Base-by-base conservation (phyloP, 169 alveolate genomes). In the Babesia gibsoni region DNA sequence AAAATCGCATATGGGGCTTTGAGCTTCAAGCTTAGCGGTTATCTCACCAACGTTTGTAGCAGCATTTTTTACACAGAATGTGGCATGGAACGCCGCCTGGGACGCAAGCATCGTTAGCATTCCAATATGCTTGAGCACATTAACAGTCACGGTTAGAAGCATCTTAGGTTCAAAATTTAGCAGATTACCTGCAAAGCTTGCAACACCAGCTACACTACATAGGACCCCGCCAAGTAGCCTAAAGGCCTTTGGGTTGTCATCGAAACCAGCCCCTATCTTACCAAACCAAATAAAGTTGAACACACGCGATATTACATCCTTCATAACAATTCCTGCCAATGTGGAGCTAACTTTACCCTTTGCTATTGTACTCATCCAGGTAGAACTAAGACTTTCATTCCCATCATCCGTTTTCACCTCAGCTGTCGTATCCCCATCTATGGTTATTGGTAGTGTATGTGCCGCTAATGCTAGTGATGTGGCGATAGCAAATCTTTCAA, bases 1-100 rank as follows among this genome's bases (percentile, higher is more conserved):
- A 35, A 77, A 46, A 41, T 77, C 86, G 36, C 78, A 77, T 6
- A 77, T 67, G 6, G 72, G 79, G 41, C 52, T 77, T 23, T 67
- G 66, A 23, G 82, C 79, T 23, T 72, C 83, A 35, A 72, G 54
- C 57, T 72, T 72, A 0, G 83, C 83, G n/a, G 83, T 72, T 27
- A 72, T 72, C 23, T 72, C 83, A 18, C 83, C 83, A 25, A 72
- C 61, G 27, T 72, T 72, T 0, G 83, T 45, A 4, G 75, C 83
- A 2, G 73, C 57, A 23, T 72, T 72, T 22, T 72, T 58, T 7
- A 46, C 54, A 25, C 63, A 46, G 35, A 61, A 73, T 4, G 84
- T 43, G 64, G 46, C 41, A 41, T 67, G 58, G 69, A 64, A 67
- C 14, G 73, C 57, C 0, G 63, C 73, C 27, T 67, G 67, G 2